Evolutionary conservation across 2,329 filamentous ascomycete genomes (phyloP), one percentile per base, ranked within the genome.

Genomic region (Fusarium austroafricanum): DNA sequence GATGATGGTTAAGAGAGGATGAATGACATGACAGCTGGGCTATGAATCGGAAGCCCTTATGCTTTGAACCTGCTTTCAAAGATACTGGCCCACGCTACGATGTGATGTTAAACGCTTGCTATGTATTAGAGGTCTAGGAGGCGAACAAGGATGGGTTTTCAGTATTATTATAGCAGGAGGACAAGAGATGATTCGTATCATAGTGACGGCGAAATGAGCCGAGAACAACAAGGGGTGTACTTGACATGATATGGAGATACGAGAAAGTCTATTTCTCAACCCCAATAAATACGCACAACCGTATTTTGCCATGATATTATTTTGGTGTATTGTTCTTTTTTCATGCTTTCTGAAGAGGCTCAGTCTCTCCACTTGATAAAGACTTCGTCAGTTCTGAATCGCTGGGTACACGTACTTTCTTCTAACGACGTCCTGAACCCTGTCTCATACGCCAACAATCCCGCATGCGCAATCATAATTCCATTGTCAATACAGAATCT

Each of bases 401-500:
- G 84, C 78, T 95, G 92, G 15, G 92, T 95, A 79, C 91, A 97
- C 14, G 91, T 93, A 71, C 91, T 95, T 43, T 97, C 92, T 67
- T 90, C 89, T 45, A 98, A 77, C 10, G 86, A 81, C 2, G 94
- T 97, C 61, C 81, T 84, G 75, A 93, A 94, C 2, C 95, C 95
- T 17, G 89, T 94, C 78, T 90, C 85, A 77, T 92, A 96, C 2
- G 94, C 94, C 74, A 97, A 78, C 73, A 99, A 80, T 3, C 96
- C 96, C 3, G 96, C 96, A 79, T 99, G 95, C 2, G 96, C 96
- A 82, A 99, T 99, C 96, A 99, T 99, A 76, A 99, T 98, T 47
- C 96, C 96, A 75, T 99, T 99, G 80, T 99, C 96, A 73, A 99
- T 99, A 78, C 96, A 99, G 78, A 97, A 99, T 44, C 96, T 86